Conservation (phyloP, 345 rosid species). For the Salix brachista region DNA sequence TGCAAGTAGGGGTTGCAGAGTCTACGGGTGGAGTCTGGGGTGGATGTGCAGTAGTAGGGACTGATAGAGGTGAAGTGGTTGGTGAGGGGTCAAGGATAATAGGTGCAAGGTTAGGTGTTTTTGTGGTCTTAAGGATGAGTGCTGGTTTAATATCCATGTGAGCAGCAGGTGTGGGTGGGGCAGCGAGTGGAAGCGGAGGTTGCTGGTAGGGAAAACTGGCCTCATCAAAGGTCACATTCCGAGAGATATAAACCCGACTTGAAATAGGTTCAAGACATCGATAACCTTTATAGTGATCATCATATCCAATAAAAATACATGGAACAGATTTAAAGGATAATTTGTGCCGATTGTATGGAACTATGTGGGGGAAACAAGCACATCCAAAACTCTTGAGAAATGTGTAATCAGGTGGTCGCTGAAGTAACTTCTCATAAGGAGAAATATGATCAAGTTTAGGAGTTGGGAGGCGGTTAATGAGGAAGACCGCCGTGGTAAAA, state of each 20-base stretch:
- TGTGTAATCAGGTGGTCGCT: rapidly evolving
- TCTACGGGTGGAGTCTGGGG: not conserved
- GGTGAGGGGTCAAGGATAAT: not conserved
- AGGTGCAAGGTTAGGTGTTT: rapidly evolving
- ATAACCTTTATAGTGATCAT: not conserved
- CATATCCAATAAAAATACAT: not conserved
- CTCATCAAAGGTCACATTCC: too few species aligned
- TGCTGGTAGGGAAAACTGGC: not conserved
- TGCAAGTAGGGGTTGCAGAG: rapidly evolving
- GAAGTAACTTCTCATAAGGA: not conserved
- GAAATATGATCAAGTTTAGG: not conserved
- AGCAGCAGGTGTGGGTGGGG: not conserved
- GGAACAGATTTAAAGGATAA: not conserved
- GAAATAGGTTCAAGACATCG: rapidly evolving
- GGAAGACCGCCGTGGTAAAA: not conserved
- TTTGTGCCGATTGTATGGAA: not conserved
- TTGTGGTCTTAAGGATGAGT: not conserved
- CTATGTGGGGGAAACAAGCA: not conserved
- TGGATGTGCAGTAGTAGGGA: rapidly evolving
- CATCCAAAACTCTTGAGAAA: not conserved
- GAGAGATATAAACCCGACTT: not conserved
- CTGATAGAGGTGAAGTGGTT: rapidly evolving
- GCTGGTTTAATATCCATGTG: not conserved
- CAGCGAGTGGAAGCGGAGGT: rapidly evolving
- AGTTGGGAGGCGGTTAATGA: not conserved